phyloP scores from a whole-genome alignment of 2,329 filamentous ascomycete species.

The Cladosporium sp. region DNA sequence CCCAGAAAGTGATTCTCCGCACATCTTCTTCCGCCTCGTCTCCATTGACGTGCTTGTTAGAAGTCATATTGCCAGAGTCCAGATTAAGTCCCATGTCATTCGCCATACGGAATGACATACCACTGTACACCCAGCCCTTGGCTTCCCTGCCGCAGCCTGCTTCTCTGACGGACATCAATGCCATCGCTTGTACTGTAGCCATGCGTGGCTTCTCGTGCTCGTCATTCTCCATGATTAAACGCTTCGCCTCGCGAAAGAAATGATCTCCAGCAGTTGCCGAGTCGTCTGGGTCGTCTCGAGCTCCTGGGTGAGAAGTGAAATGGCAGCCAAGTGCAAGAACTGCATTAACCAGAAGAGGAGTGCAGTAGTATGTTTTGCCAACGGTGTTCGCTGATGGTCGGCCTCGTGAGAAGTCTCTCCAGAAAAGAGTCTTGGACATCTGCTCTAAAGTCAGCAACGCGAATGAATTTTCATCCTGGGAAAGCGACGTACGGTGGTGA shows the following conservation, averaged over 20 bases:
- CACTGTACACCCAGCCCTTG: slow-evolving; percentile 97
- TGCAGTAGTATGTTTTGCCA: slow-evolving; percentile 74
- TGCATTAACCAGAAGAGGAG: slow-evolving; percentile 84
- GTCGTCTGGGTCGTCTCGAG: slow-evolving; percentile 70
- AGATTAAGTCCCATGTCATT: slow-evolving; percentile 91
- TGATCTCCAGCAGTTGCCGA: slow-evolving; percentile 88
- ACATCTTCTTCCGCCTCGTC: slow-evolving; percentile 86
- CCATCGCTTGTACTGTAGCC: slow-evolving; percentile 89
- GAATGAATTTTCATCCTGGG: no score
- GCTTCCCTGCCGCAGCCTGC: slow-evolving; percentile 92
- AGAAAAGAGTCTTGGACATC: slow-evolving; percentile 82
- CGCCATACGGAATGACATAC: slow-evolving; percentile 98
- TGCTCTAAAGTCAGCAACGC: slow-evolving; percentile 52
- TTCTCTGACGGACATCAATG: slow-evolving; percentile 93
- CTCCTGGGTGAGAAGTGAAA: slow-evolving; percentile 77
- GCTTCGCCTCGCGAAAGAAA: slow-evolving; percentile 92
- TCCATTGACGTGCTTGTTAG: slow-evolving; percentile 42
- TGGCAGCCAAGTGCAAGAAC: slow-evolving; percentile 93
- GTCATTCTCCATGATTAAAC: slow-evolving; percentile 85
- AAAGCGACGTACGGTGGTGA: slow-evolving; percentile 66
- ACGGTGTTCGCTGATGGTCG: slow-evolving; percentile 54
- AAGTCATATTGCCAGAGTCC: slow-evolving; percentile 68
- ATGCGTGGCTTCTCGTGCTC: slow-evolving; percentile 88
- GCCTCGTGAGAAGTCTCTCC: slow-evolving; percentile 78
- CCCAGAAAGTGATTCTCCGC: slow-evolving; percentile 91